Conservation (phyloP, 768 basidiomycete species). For the Mycena rosella region DNA sequence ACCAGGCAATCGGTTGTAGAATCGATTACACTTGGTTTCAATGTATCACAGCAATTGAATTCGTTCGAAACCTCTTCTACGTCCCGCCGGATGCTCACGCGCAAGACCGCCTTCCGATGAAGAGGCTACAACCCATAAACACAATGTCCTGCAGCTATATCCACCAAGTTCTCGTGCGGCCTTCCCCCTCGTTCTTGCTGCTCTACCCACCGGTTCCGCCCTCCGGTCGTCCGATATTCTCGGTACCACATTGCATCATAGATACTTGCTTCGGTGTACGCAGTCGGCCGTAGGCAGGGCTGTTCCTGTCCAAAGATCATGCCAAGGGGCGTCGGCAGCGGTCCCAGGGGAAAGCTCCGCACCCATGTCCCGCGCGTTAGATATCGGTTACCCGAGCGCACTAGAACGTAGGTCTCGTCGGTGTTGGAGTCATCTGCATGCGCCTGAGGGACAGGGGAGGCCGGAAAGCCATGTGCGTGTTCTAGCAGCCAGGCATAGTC, state of each 20-base stretch:
- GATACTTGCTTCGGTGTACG: neutral
- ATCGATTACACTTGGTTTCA: too few relatives aligned
- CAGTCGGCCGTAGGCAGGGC: neutral
- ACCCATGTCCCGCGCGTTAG: neutral
- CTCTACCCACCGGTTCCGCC: neutral
- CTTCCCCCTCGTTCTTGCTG: neutral
- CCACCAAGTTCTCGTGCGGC: neutral
- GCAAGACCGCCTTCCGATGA: too few relatives aligned
- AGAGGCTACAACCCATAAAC: too few relatives aligned
- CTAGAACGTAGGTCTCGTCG: neutral
- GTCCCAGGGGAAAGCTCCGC: neutral
- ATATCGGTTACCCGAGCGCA: neutral
- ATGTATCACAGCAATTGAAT: too few relatives aligned
- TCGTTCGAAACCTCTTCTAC: too few relatives aligned
- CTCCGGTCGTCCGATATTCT: neutral
- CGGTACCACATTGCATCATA: neutral
- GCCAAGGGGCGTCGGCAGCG: neutral
- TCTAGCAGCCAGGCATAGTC: conserved; percentile 11
- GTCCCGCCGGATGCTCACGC: too few relatives aligned
- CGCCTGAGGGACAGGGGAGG: neutral
- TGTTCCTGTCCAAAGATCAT: neutral
- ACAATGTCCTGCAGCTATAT: neutral
- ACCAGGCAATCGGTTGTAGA: too few relatives aligned
- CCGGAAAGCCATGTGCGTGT: conserved; percentile 19
- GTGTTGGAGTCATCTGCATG: neutral